Percentiles rank a stretch among this genome's conserved stretches.
phyloP scores from a whole-genome alignment of 1,139 yeast genomes.

The Debaryomyces psychrophilus region DNA sequence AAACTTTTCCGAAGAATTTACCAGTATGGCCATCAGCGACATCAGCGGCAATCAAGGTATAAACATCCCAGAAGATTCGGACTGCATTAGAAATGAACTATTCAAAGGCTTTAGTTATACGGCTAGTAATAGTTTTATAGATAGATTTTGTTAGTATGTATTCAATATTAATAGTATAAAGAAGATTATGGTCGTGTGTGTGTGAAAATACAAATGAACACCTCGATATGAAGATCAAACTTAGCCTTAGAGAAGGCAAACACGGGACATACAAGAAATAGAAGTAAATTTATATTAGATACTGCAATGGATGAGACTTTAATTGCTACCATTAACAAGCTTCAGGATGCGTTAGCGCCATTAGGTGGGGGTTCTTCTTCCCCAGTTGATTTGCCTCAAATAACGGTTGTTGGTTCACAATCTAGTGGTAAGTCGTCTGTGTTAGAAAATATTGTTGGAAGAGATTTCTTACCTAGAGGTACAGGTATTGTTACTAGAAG shows the following conservation, averaged over 20 bases:
- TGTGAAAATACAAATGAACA: slow-evolving; percentile 6
- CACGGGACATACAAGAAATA: slow-evolving; percentile 1
- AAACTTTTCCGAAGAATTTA: slow-evolving; percentile 36
- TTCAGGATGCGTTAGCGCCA: slow-evolving; percentile 93
- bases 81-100: slow-evolving; percentile 9
- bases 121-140: slow-evolving; percentile 33
- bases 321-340: slow-evolving; percentile 87
- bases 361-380: slow-evolving; percentile 84
- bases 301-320: slow-evolving; percentile 80
- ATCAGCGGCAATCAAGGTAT: slow-evolving; percentile 15
- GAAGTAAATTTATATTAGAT: slow-evolving; percentile 3
- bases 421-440: slow-evolving; percentile 94
- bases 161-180: background rate
- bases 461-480: slow-evolving; percentile 94
- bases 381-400: slow-evolving; percentile 92
- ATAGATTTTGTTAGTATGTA: slow-evolving; percentile 16
- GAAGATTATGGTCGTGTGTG: slow-evolving; percentile 9
- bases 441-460: slow-evolving; percentile 89
- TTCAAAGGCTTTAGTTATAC: slow-evolving; percentile 36
- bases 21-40: slow-evolving; percentile 28
- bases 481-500: slow-evolving; percentile 96
- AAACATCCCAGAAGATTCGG: slow-evolving; percentile 14
- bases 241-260: slow-evolving; percentile 1
- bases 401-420: slow-evolving; percentile 95
- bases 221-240: slow-evolving; percentile 9